Evolutionary conservation across 2,329 filamentous ascomycete species (phyloP).

Genomic region (Colletotrichum chrysophilum): DNA sequence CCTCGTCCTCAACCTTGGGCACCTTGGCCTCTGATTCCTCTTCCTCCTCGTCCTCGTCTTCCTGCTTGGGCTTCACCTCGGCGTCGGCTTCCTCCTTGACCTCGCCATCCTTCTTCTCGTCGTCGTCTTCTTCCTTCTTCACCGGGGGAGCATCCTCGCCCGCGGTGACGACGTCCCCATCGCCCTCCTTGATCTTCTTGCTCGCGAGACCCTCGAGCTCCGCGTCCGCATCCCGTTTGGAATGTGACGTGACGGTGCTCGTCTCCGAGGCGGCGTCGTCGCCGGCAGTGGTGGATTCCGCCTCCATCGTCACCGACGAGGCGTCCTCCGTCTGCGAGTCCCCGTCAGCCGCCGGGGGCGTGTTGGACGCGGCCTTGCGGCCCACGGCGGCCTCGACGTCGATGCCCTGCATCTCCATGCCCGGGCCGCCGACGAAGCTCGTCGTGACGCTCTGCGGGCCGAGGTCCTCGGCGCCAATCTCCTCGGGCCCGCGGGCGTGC

Average conservation of each 20-base stretch:
- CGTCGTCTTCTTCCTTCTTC: slow-evolving; percentile 20
- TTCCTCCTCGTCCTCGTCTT: slow-evolving; percentile 1
- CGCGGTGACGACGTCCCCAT: slow-evolving; percentile 12
- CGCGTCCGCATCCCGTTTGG: slow-evolving; percentile 63
- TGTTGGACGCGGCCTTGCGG: slow-evolving; percentile 42
- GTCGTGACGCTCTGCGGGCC: slow-evolving; percentile 68
- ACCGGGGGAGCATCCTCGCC: slow-evolving; percentile 8
- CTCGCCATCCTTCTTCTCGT: slow-evolving; percentile 26
- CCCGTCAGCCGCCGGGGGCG: slow-evolving; percentile 14
- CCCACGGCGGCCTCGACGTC: slow-evolving; percentile 68
- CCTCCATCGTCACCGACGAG: slow-evolving; percentile 10
- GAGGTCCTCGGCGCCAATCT: slow-evolving; percentile 86
- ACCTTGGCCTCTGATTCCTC: not conserved
- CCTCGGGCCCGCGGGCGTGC: slow-evolving; percentile 82
- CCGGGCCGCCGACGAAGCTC: slow-evolving; percentile 41
- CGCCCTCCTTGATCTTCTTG: slow-evolving; percentile 58
- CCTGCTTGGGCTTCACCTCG: not conserved
- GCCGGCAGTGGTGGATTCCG: slow-evolving; percentile 22
- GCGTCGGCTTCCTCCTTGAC: not conserved
- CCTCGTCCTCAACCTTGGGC: not conserved
- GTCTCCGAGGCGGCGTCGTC: slow-evolving; percentile 33
- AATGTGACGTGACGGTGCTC: slow-evolving; percentile 37
- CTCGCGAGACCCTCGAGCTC: slow-evolving; percentile 39
- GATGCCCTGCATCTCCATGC: slow-evolving; percentile 58
- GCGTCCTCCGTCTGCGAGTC: slow-evolving; percentile 20